phyloP scores from a whole-genome alignment of 805 yeast species.

The Myxozyma sirexii region DNA sequence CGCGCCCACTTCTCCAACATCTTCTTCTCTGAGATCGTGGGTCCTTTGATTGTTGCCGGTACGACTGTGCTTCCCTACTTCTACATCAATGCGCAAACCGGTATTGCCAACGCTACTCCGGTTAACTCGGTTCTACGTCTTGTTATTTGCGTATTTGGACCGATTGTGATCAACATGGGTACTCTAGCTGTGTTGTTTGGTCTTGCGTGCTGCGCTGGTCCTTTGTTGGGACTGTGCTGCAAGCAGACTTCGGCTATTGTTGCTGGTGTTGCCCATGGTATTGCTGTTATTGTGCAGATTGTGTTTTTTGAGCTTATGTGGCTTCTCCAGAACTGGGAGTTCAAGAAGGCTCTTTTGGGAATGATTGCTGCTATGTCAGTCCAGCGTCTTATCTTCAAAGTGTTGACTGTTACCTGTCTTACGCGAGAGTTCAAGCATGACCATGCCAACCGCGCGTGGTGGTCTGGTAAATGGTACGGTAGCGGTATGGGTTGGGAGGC shows the following conservation, averaged over 20 bases:
- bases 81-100: slow-evolving; percentile 85
- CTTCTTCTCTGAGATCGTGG: slow-evolving; percentile 74
- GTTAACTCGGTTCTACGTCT: slow-evolving; percentile 67
- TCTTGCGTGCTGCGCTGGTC: slow-evolving; percentile 96
- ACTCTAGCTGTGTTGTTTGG: slow-evolving; percentile 73
- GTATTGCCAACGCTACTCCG: slow-evolving; percentile 54
- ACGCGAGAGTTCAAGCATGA: slow-evolving; percentile 97
- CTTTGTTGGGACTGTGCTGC: slow-evolving; percentile 90
- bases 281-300: slow-evolving; percentile 85
- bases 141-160: slow-evolving; percentile 69
- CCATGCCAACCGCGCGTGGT: slow-evolving; percentile 95
- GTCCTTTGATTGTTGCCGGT: slow-evolving; percentile 70
- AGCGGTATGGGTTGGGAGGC: slow-evolving; percentile 92
- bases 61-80: slow-evolving; percentile 72
- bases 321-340: slow-evolving; percentile 92
- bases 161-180: slow-evolving; percentile 89
- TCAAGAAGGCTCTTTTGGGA: slow-evolving; percentile 85
- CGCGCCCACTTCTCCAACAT: slow-evolving; percentile 79
- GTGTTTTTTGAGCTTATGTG: slow-evolving; percentile 93
- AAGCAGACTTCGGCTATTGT: slow-evolving; percentile 93
- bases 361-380: slow-evolving; percentile 78
- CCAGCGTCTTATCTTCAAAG: slow-evolving; percentile 85
- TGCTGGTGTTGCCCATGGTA: slow-evolving; percentile 96
- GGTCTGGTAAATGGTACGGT: slow-evolving; percentile 99
- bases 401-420: slow-evolving; percentile 73